These are phyloP conservation scores for Solanum arcanum DNA, from an alignment of 257 asterid species.

Conservation along the genomic window DNA sequence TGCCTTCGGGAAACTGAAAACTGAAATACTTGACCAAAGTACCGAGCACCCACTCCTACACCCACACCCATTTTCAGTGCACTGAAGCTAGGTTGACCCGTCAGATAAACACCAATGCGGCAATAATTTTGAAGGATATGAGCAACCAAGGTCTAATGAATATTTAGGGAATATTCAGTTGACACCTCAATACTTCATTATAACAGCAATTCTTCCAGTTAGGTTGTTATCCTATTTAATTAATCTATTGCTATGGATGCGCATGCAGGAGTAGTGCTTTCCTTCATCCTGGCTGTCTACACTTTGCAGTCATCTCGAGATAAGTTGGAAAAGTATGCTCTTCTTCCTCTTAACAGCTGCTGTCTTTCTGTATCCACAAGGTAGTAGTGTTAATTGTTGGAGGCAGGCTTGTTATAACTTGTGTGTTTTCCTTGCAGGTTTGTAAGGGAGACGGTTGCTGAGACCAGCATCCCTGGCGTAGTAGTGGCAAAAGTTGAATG, in stretches of 20 bases:
- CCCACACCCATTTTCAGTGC: not conserved
- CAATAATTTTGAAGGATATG: not conserved
- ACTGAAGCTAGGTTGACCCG: not conserved
- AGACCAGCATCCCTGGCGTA: constrained; percentile 68
- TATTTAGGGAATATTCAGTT: not conserved
- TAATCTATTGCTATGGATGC: constrained; percentile 2
- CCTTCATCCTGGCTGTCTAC: constrained; percentile 66
- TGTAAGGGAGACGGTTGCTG: constrained; percentile 77
- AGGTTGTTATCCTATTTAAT: not conserved
- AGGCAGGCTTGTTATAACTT: not conserved
- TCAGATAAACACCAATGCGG: not conserved
- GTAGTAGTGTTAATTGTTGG: not conserved
- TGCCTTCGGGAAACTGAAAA: not conserved
- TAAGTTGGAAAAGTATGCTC: constrained; percentile 61
- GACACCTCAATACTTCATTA: not conserved
- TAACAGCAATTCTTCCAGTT: not conserved
- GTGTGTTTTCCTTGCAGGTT: constrained; percentile 32
- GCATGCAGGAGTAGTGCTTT: constrained; percentile 60
- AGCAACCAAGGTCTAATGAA: not conserved
- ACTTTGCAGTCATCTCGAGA: constrained; percentile 79
- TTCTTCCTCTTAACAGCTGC: not conserved
- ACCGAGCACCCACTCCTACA: not conserved
- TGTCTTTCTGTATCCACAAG: not conserved
- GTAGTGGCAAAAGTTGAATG: constrained; percentile 90
- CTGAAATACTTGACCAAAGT: not conserved